Conservation (phyloP, 106 monocot genomes). For the Vanilla planifolia region DNA sequence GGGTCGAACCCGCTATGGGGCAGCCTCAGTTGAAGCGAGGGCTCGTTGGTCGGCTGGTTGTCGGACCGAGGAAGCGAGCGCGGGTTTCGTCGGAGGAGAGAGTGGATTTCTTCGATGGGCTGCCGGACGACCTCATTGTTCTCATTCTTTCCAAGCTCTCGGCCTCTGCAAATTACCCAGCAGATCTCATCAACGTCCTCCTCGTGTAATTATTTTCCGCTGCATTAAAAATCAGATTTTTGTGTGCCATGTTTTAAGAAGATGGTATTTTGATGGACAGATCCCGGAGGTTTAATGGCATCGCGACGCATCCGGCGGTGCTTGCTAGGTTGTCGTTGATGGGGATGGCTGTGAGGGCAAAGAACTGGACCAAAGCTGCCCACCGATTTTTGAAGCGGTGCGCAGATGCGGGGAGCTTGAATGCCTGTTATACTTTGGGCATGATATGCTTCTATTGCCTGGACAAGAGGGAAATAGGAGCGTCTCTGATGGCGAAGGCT, state of each 20-base stretch:
- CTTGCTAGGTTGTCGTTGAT: slow-evolving; percentile 29
- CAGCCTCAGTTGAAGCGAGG: not conserved
- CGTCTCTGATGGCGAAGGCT: slow-evolving; percentile 22
- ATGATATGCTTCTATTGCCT: slow-evolving; percentile 38
- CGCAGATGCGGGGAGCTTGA: slow-evolving; percentile 45
- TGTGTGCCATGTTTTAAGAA: not conserved
- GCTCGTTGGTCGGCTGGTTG: too few relatives aligned
- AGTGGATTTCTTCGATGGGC: not conserved
- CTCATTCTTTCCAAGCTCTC: not conserved
- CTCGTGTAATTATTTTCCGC: not conserved
- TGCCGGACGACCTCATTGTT: not conserved
- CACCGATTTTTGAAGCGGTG: slow-evolving; percentile 53
- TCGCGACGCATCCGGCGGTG: slow-evolving; percentile 26
- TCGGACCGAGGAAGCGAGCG: too few relatives aligned
- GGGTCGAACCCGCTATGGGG: not conserved
- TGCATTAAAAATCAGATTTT: not conserved
- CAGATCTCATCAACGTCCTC: not conserved
- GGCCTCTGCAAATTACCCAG: not conserved
- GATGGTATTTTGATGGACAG: slow-evolving; percentile 13
- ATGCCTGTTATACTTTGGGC: slow-evolving; percentile 59
- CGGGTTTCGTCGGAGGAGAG: too few relatives aligned
- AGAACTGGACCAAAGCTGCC: slow-evolving; percentile 46
- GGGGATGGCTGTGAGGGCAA: slow-evolving; percentile 31
- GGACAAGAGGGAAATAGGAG: slow-evolving; percentile 13
- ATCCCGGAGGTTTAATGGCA: slow-evolving; percentile 39